A percentile compares a stretch with the other conserved stretches of the same genome.
These are phyloP conservation scores for Phylloboletellus chloephorus DNA, from an alignment of 1,284 basidiomycete genomes.

Conservation along the genomic window DNA sequence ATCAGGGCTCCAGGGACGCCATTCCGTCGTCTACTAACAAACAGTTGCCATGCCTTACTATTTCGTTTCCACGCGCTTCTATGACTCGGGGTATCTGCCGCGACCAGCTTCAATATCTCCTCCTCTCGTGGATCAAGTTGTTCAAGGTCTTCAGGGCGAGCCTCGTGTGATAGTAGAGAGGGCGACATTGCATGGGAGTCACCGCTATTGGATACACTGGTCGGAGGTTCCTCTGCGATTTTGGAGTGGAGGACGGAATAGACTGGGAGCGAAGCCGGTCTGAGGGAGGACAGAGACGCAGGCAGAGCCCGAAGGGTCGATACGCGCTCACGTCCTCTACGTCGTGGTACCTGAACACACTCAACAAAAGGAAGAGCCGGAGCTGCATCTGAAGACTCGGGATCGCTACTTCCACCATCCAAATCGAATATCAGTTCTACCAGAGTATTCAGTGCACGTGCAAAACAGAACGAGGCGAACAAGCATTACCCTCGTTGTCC, in stretches of 20 bases:
- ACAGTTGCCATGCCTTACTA: slow-evolving; percentile 59
- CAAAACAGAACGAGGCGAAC: slow-evolving; percentile 1
- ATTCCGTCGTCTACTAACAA: slow-evolving; percentile 44
- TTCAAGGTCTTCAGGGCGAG: slow-evolving; percentile 20
- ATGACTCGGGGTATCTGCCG: slow-evolving; percentile 65
- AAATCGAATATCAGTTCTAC: slow-evolving; percentile 66
- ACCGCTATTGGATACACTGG: slow-evolving; percentile 2
- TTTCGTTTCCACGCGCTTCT: slow-evolving; percentile 61
- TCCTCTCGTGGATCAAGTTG: slow-evolving; percentile 44
- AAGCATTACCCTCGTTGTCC: slow-evolving; percentile 36
- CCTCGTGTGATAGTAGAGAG: slow-evolving; percentile 3
- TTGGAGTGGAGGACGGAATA: slow-evolving; percentile 48
- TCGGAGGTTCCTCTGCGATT: neutral
- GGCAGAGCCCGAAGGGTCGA: slow-evolving; percentile 42
- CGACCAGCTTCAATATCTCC: slow-evolving; percentile 56
- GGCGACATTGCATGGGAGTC: slow-evolving; percentile 1
- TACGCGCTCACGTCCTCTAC: slow-evolving; percentile 30
- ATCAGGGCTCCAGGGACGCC: slow-evolving; percentile 36
- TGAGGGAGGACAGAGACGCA: slow-evolving; percentile 52
- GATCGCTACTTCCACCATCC: slow-evolving; percentile 44
- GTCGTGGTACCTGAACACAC: slow-evolving; percentile 31
- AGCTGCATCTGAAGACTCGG: slow-evolving; percentile 24
- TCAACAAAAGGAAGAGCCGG: slow-evolving; percentile 44
- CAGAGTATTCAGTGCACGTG: slow-evolving; percentile 8
- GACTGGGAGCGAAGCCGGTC: slow-evolving; percentile 60